Percentiles rank a stretch among this genome's conserved stretches.
Evolutionary conservation across 257 asterid genomes (phyloP).

Genomic region (Handroanthus guayacan): DNA sequence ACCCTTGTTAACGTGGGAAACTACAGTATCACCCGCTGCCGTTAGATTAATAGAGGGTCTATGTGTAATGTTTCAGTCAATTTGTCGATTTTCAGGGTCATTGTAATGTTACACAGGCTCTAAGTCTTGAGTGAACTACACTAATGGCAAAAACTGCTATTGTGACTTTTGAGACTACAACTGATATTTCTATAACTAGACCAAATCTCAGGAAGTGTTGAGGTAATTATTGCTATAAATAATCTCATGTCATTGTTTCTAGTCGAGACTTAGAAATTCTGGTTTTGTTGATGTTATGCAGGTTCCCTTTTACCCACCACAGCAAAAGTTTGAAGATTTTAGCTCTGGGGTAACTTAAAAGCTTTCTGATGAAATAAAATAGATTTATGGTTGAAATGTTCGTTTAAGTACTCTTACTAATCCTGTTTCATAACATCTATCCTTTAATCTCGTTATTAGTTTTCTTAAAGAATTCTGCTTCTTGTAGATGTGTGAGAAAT

Average conservation of each 20-base stretch:
- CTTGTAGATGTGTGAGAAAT: slow-evolving; percentile 73
- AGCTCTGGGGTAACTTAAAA: slow-evolving; percentile 56
- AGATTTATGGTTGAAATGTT: not conserved
- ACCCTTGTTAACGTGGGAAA: no score
- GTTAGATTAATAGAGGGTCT: no score
- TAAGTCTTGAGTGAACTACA: no score
- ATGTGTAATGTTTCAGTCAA: no score
- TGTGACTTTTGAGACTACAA: no score
- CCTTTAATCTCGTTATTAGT: not conserved
- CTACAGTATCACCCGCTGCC: no score
- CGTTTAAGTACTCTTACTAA: slow-evolving; percentile 13
- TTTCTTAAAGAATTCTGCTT: slow-evolving; percentile 37
- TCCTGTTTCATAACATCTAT: slow-evolving; percentile 4
- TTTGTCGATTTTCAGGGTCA: no score
- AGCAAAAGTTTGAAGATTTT: slow-evolving; percentile 85
- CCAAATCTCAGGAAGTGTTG: no score
- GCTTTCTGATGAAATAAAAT: slow-evolving; percentile 11
- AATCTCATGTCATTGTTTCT: slow-evolving; percentile 4
- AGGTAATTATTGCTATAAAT: not conserved
- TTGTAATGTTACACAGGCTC: no score
- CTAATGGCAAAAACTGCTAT: no score
- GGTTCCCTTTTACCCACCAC: slow-evolving; percentile 98
- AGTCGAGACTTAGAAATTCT: slow-evolving; percentile 13
- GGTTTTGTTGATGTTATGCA: slow-evolving; percentile 39
- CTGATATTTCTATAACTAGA: no score